Conservation (phyloP, 768 basidiomycete species). For the Trametes maxima region DNA sequence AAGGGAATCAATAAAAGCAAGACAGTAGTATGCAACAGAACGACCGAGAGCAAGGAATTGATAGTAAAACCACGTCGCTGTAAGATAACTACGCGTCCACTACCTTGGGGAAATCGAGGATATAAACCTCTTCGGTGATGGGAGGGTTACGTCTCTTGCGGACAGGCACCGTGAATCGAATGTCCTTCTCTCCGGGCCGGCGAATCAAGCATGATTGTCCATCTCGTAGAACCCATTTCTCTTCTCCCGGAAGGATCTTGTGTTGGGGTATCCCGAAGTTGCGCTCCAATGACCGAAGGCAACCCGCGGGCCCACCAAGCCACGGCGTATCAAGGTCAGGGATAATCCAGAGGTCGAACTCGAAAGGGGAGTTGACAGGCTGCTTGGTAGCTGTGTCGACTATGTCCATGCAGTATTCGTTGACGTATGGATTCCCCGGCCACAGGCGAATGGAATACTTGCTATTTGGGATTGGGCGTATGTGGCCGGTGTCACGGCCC, state of each 20-base stretch:
- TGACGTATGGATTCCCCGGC: background rate
- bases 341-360: background rate
- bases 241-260: constrained; percentile 1
- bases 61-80: too few species aligned
- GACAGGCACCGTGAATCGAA: background rate
- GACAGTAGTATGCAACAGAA: background rate
- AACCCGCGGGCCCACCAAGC: background rate
- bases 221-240: constrained; percentile 1
- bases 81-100: background rate
- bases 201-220: background rate
- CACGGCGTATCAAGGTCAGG: background rate
- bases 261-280: background rate
- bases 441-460: background rate
- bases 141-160: background rate
- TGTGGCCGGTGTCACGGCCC: background rate
- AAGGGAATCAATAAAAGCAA: background rate
- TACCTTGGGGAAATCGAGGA: background rate
- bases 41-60: background rate
- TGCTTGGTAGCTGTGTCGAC: background rate
- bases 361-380: constrained; percentile 4
- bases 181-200: background rate
- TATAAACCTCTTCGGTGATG: background rate
- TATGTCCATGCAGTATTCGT: constrained; percentile 8
- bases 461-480: background rate
- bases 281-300: background rate